These are phyloP conservation scores for Epichloe sp. DNA, from an alignment of 2,329 filamentous ascomycete species.

Conservation along the genomic window DNA sequence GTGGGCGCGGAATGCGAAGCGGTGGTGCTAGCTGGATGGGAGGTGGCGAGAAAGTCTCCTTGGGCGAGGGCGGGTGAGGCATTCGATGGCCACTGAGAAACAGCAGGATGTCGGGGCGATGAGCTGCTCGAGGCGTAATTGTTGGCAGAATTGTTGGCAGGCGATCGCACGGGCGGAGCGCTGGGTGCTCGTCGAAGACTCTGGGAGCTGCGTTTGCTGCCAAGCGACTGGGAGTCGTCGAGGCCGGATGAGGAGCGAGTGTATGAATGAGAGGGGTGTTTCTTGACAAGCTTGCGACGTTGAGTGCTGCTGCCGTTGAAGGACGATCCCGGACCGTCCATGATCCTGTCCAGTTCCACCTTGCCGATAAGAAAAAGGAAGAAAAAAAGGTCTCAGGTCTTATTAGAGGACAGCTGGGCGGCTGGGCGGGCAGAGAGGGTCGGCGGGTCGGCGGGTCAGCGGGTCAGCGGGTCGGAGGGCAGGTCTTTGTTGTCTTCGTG, in stretches of 20 bases:
- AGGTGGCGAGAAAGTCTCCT: conserved; percentile 30
- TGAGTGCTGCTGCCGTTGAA: conserved; percentile 34
- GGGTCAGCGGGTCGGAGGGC: not conserved
- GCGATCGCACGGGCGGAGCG: conserved; percentile 38
- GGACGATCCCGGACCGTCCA: conserved; percentile 32
- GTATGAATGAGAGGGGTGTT: conserved; percentile 34
- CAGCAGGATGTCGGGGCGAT: conserved; percentile 33
- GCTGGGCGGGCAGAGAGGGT: not conserved
- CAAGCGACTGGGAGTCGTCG: conserved; percentile 45
- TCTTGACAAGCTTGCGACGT: conserved; percentile 51
- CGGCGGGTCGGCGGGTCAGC: not conserved
- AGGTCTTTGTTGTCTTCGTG: not conserved
- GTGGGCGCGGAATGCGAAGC: conserved; percentile 7
- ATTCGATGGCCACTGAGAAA: conserved; percentile 28
- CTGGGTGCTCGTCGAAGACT: conserved; percentile 49
- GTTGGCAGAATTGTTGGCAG: conserved; percentile 32
- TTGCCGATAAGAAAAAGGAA: conserved; percentile 9
- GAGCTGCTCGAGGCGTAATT: conserved; percentile 37
- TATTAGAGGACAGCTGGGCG: conserved; percentile 3
- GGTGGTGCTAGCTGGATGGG: conserved; percentile 1
- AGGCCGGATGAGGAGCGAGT: conserved; percentile 34
- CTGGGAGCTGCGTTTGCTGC: conserved; percentile 51
- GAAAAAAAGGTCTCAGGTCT: conserved; percentile 9
- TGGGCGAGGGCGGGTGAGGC: conserved; percentile 32
- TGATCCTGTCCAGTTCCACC: conserved; percentile 21